Evolutionary conservation across 2,329 filamentous ascomycete species (phyloP).

Genomic region (Biscogniauxia sp.): DNA sequence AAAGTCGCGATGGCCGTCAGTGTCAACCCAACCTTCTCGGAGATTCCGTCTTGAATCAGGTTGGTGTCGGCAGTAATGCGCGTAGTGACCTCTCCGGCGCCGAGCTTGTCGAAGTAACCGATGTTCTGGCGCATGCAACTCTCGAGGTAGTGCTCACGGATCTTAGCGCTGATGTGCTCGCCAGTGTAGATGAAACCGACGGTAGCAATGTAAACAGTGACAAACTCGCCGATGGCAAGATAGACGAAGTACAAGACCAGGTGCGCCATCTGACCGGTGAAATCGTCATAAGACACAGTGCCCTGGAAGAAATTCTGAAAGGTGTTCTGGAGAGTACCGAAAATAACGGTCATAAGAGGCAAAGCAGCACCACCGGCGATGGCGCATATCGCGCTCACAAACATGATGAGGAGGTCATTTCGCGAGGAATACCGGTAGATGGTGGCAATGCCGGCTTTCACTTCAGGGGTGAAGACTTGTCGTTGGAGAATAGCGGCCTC

Average conservation of each 20-base stretch:
- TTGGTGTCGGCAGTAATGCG: constrained; percentile 94
- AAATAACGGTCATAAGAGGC: constrained; percentile 79
- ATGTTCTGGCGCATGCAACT: constrained; percentile 87
- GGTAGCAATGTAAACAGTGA: constrained; percentile 74
- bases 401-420: constrained; percentile 63
- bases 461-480: constrained; percentile 64
- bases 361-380: constrained; percentile 73
- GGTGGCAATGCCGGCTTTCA: constrained; percentile 62
- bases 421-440: constrained; percentile 70
- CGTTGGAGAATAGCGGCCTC: constrained; percentile 66
- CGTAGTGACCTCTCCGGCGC: constrained; percentile 89
- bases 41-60: constrained; percentile 88
- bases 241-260: constrained; percentile 84
- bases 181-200: constrained; percentile 88
- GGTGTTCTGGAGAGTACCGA: constrained; percentile 70
- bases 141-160: constrained; percentile 78
- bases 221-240: constrained; percentile 76
- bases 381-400: constrained; percentile 59
- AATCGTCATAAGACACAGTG: constrained; percentile 48
- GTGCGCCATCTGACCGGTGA: constrained; percentile 57
- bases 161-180: constrained; percentile 75
- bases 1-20: constrained; percentile 78
- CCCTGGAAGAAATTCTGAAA: constrained; percentile 65
- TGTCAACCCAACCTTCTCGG: constrained; percentile 80
- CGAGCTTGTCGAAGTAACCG: constrained; percentile 88